Evolutionary conservation across 163 green algal genomes (phyloP).

Genomic region (Scenedesmus sp.): DNA sequence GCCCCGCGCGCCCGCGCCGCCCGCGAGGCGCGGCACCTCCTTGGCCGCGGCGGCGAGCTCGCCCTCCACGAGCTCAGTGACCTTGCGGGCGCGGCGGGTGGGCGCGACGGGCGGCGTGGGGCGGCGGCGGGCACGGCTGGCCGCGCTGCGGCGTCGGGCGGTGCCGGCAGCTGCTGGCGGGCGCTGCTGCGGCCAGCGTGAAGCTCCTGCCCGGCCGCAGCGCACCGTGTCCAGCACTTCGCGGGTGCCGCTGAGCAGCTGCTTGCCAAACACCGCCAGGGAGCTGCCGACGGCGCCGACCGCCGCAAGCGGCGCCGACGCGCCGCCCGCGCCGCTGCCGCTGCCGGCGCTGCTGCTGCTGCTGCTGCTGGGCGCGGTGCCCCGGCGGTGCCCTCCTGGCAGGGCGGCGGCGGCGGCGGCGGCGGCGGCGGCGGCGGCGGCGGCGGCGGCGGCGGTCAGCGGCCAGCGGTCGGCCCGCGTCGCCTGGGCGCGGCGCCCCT

Average conservation of each 20-base stretch:
- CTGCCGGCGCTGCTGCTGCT: not conserved
- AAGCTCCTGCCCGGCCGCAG: not conserved
- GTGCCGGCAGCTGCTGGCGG: too few species aligned
- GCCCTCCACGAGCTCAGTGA: constrained; percentile 60
- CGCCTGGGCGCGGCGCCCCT: constrained; percentile 18
- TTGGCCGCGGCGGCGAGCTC: constrained; percentile 48
- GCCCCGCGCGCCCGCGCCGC: constrained; percentile 2
- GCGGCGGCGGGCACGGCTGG: too few species aligned
- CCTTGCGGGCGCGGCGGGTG: too few species aligned
- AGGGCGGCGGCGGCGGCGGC: too few species aligned
- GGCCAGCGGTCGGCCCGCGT: constrained; percentile 9
- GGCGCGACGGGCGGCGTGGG: too few species aligned
- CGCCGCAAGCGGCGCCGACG: not conserved
- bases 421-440: too few species aligned
- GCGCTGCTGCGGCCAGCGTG: not conserved
- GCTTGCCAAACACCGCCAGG: constrained; percentile 51
- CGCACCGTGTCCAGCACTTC: constrained; percentile 60
- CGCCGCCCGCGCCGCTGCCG: not conserved
- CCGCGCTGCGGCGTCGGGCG: too few species aligned
- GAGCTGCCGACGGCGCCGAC: constrained; percentile 41
- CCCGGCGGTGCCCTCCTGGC: too few species aligned
- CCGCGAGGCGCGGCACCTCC: constrained; percentile 47
- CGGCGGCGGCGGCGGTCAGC: too few species aligned
- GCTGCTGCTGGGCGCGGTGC: not conserved
- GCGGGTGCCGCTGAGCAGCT: constrained; percentile 54